These are phyloP conservation scores for Penicillium dipodomyicola DNA, from an alignment of 495 filamentous ascomycete genomes.

Conservation along the genomic window DNA sequence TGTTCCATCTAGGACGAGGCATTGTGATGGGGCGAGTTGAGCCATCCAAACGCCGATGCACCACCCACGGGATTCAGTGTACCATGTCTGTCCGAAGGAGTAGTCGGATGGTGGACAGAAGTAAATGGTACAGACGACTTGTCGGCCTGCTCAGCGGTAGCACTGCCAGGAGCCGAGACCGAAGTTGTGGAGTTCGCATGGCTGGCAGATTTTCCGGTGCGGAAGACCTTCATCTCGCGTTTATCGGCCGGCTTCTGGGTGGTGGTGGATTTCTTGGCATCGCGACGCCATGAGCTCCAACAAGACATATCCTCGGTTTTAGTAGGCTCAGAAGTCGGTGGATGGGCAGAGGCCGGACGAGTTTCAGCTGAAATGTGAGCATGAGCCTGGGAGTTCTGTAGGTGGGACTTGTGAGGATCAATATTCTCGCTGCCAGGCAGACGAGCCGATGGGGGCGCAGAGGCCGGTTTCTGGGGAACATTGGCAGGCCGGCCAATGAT, in stretches of 20 bases:
- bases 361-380: background rate
- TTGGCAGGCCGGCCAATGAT: slow-evolving; percentile 30
- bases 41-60: slow-evolving; percentile 96
- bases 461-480: slow-evolving; percentile 17
- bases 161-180: slow-evolving; percentile 30
- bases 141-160: slow-evolving; percentile 28
- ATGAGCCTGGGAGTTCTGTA: slow-evolving; percentile 1
- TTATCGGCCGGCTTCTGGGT: slow-evolving; percentile 39
- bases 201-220: slow-evolving; percentile 55
- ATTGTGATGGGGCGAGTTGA: slow-evolving; percentile 47
- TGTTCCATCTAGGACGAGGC: slow-evolving; percentile 30
- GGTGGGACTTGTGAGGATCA: slow-evolving; percentile 40
- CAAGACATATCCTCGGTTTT: slow-evolving; percentile 51
- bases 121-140: slow-evolving; percentile 10
- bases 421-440: slow-evolving; percentile 33
- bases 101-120: slow-evolving; percentile 24
- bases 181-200: slow-evolving; percentile 37
- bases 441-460: slow-evolving; percentile 25
- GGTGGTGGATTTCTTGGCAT: slow-evolving; percentile 44
- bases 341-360: slow-evolving; percentile 23
- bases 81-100: slow-evolving; percentile 29
- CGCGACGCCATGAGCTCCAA: slow-evolving; percentile 68
- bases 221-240: slow-evolving; percentile 77
- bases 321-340: slow-evolving; percentile 33
- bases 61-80: slow-evolving; percentile 78